Evolutionary conservation across 495 filamentous ascomycete genomes (phyloP), one percentile per base, ranked within the genome.

Genomic region (Aspergillus saccharolyticus): DNA sequence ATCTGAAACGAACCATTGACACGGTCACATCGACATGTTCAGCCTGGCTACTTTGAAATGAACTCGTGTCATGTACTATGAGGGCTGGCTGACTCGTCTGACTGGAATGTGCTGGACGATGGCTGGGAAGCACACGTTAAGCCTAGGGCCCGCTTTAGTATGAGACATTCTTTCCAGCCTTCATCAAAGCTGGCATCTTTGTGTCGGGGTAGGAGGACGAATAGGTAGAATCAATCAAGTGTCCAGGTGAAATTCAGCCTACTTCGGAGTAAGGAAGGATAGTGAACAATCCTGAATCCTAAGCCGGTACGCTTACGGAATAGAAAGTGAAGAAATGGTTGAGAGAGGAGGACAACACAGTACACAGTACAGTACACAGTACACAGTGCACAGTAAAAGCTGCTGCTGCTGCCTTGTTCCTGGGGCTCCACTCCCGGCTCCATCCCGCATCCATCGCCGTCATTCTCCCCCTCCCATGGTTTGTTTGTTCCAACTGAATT

Each of bases 401-500:
- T 18, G 44, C 7, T 46, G 16, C 44, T 46, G 44, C 44, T 46
- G 44, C 44, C 44, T 46, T 39, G 33, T 39, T 39, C 33, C 33
- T 39, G 14, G 33, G 33, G 33, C 33, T 39, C 33, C 33, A 39
- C 33, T 39, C 33, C 33, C 33, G 33, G 33, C 33, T 39, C 33
- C 33, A 39, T 39, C 33, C 33, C 33, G 33, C 33, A 39, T 5
- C 33, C 7, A 8, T 39, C 12, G 33, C 33, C 33, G 33, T 39
- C 33, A 39, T 39, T 4, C 25, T 30, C 10, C 10, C 25, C 10
- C 4, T 10, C 33, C 33, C 33, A 18, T 55, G 44, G 42, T 53
- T 59, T 59, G 44, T 44, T 42, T 54, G n/a, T n/a, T n/a, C n/a
- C n/a, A n/a, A n/a, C 54, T 47, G 8, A 4, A 20, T 18, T 9